A percentile compares a stretch with the other conserved stretches of the same genome.
Evolutionary conservation across 352 stramenopile genomes (phyloP).

Genomic region (Phytopythium helicoides): DNA sequence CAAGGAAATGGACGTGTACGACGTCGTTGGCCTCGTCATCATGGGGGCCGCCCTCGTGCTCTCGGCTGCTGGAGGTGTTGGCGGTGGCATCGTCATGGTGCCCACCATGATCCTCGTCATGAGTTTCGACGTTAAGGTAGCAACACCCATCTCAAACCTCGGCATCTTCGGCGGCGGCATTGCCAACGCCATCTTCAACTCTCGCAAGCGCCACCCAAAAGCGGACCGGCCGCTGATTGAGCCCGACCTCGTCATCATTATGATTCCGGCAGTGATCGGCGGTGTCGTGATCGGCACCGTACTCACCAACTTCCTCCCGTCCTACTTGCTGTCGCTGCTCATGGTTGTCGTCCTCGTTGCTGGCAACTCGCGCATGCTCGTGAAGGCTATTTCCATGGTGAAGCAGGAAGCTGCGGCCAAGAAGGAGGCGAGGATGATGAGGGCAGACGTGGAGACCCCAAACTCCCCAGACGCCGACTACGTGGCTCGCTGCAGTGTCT

Average conservation of each 20-base stretch:
- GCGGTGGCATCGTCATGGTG: constrained; percentile 51
- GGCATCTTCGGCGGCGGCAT: constrained; percentile 63
- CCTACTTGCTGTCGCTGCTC: constrained; percentile 56
- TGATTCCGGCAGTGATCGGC: constrained; percentile 64
- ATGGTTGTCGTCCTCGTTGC: constrained; percentile 42
- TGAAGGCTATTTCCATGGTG: constrained; percentile 24
- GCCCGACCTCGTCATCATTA: constrained; percentile 47
- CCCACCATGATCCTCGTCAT: constrained; percentile 60
- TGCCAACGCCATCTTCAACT: constrained; percentile 62
- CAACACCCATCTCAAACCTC: constrained; percentile 59
- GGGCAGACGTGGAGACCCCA: background rate
- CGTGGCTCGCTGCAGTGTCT: background rate
- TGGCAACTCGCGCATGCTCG: constrained; percentile 24
- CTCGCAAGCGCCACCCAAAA: constrained; percentile 54
- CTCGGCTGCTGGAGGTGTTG: constrained; percentile 44
- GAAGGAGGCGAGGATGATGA: constrained; percentile 18
- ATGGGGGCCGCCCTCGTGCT: constrained; percentile 46
- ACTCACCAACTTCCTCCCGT: constrained; percentile 56
- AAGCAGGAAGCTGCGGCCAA: constrained; percentile 35
- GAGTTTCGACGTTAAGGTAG: constrained; percentile 66
- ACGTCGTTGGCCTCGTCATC: constrained; percentile 42
- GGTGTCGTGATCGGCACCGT: constrained; percentile 52
- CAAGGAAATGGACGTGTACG: constrained; percentile 38
- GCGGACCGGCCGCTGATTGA: constrained; percentile 61
- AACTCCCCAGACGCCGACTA: background rate